Evolutionary conservation across 257 asterid genomes (phyloP), one percentile per base, ranked within the genome.

Genomic region (Penstemon davidsonii): DNA sequence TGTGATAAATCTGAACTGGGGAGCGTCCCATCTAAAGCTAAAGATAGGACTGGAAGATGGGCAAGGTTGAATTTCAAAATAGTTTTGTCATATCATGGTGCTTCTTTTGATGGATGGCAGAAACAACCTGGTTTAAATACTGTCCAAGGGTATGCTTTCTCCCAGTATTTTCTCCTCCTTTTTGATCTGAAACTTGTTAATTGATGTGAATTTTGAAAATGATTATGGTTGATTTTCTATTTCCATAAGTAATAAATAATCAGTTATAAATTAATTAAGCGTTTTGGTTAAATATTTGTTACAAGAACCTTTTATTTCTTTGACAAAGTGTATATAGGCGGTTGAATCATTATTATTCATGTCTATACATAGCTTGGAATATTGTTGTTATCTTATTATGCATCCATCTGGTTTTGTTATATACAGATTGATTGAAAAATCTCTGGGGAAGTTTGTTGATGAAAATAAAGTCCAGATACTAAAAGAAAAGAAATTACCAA

Each of bases 101-200:
- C 71, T 73, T 90, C 97, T 66, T 93, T 90, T 82, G 92, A 88
- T 79, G 99, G 99, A 45, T 93, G 99, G 99, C 97, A 93, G 87
- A 93, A 81, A 72, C 99, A 93, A 73, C 99, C 96, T 67, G 89
- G 80, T 75, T 68, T 93, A 70, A 90, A 80, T 67, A 88, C 99
- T 25, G 91, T 90, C 63, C 99, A 93, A 81, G 96, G 88, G 97
- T 87, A 83, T 58, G 78, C 42, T 54, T 46, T 68, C 56, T 71
- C 67, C 38, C 8, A n/a, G 47, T 68, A 55, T 58, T 74, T 42
- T 5, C 37, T 33, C 50, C 9, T 50, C 13, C 18, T 55, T 44
- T 52, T 62, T 41, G 18, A 44, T 51, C 49, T 25, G 11, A 18
- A 33, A 10, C 38, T 59, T 45, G 55, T 45, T 49, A 42, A 42